A percentile compares a stretch with the other conserved stretches of the same genome.
Evolutionary conservation across 805 yeast genomes (phyloP).

Genomic region (Blastobotrys terrestris): DNA sequence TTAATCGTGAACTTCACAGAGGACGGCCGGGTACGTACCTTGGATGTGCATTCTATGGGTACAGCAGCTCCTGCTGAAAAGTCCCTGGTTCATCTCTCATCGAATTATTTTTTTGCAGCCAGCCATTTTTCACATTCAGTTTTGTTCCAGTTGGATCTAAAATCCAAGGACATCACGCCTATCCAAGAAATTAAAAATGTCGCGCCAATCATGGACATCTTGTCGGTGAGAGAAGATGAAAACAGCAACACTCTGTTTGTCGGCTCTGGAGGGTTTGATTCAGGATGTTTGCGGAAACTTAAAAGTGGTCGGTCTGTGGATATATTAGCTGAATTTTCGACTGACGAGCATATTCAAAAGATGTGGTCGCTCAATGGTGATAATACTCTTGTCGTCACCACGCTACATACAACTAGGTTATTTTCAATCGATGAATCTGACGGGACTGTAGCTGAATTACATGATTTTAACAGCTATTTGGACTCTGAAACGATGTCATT

Average conservation of each 20-base stretch:
- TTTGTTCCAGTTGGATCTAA: slow-evolving; percentile 8
- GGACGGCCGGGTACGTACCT: background rate
- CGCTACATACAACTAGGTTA: background rate
- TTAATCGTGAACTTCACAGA: slow-evolving; percentile 4
- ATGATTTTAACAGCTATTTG: background rate
- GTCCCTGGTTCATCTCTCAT: slow-evolving; percentile 10
- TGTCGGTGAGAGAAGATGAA: background rate
- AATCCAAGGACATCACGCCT: background rate
- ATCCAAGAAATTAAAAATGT: slow-evolving; percentile 9
- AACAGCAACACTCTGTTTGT: background rate
- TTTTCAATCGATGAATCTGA: slow-evolving; percentile 1
- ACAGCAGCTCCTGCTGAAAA: slow-evolving; percentile 4
- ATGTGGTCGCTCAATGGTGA: background rate
- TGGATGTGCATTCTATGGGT: slow-evolving; percentile 6
- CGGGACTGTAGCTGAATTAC: background rate
- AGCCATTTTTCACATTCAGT: slow-evolving; percentile 6
- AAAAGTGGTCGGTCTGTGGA: slow-evolving; percentile 4
- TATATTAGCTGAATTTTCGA: slow-evolving; percentile 1
- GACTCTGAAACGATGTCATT: background rate
- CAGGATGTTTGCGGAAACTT: slow-evolving; percentile 3
- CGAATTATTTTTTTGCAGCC: slow-evolving; percentile 12
- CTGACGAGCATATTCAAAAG: background rate
- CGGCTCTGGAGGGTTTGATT: slow-evolving; percentile 7
- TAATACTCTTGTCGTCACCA: background rate
- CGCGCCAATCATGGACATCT: slow-evolving; percentile 10